Evolutionary conservation across 140 eudicot species (phyloP), one percentile per base, ranked within the genome.

Genomic region (Bidens hawaiensis): DNA sequence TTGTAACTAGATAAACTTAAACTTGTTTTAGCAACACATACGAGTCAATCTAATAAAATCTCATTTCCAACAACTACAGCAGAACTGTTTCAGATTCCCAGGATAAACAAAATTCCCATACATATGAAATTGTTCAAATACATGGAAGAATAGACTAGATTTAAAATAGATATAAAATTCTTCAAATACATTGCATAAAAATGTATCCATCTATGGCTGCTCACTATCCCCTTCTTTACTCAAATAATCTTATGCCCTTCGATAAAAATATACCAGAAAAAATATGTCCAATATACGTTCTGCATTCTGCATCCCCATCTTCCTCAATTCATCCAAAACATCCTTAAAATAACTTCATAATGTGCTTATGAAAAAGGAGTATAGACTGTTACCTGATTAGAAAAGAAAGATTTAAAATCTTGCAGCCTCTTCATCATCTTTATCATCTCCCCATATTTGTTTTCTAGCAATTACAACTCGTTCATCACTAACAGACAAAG

Each of bases 401-500:
- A 2, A 24, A 34, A 33, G 7, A 26, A 64, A 54, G 26, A 24
- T 24, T 82, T 62, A 85, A 82, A 56, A 52, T 31, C 47, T 56
- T 38, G 75, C 17, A 65, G 61, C 64, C 27, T 70, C 83, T 28
- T 75, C 57, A 25, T 58, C 78, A 49, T 64, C 48, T 18, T 64
- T 58, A 66, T 68, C 79, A 38, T 74, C 79, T 18, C 74, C 79
- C 97, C 97, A 86, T 59, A 82, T 27, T 68, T 77, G 81, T 62
- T 90, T 90, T 59, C 81, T 76, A 16, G 83, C 88, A 59, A 90
- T 79, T 40, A 90, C 45, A 60, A 90, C 88, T 34, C 94, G 65
- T 76, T 90, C 97, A 57, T 86, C 94, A 13, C 36, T 65, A 12
- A 58, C 18, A 21, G 97, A 86, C 57, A 84, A 82, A 43, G 77